Evolutionary conservation across 2,329 filamentous ascomycete genomes (phyloP).

Genomic region (Sporothrix pallida): DNA sequence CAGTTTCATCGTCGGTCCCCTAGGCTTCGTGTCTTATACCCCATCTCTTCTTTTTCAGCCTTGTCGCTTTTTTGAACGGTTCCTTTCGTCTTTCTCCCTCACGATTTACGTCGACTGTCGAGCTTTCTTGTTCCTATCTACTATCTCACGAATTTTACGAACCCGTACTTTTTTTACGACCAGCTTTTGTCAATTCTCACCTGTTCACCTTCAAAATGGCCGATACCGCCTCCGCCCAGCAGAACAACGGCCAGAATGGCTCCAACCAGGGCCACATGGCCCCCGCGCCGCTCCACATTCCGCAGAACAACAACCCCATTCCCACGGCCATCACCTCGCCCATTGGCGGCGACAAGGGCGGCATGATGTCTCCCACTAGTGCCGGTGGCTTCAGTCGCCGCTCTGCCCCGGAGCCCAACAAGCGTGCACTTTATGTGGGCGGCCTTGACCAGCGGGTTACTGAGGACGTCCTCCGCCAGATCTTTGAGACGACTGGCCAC

Average conservation of each 20-base stretch:
- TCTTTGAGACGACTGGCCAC: constrained; percentile 98
- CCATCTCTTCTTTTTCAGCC: constrained; percentile 26
- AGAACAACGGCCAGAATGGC: constrained; percentile 70
- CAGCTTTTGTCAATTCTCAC: constrained; percentile 11
- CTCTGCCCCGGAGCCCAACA: constrained; percentile 96
- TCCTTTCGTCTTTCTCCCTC: neutral
- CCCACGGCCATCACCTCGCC: constrained; percentile 91
- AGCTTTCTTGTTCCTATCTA: constrained; percentile 46
- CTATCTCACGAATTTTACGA: constrained; percentile 34
- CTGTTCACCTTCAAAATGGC: constrained; percentile 65
- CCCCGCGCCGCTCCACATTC: constrained; percentile 89
- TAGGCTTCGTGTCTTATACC: constrained; percentile 31
- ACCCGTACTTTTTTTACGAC: neutral
- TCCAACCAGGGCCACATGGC: constrained; percentile 78
- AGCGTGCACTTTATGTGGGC: constrained; percentile 94
- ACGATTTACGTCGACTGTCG: constrained; percentile 35
- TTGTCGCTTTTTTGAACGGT: constrained; percentile 26
- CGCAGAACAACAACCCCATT: constrained; percentile 94
- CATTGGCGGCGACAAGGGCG: constrained; percentile 69
- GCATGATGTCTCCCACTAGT: constrained; percentile 83
- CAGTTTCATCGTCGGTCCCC: constrained; percentile 12
- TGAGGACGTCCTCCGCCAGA: constrained; percentile 94
- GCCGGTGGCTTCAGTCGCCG: constrained; percentile 82
- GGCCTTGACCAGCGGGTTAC: constrained; percentile 94
- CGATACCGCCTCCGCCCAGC: constrained; percentile 73